phyloP scores from a whole-genome alignment of 1,284 basidiomycete species.

The Boletellus sp. region DNA sequence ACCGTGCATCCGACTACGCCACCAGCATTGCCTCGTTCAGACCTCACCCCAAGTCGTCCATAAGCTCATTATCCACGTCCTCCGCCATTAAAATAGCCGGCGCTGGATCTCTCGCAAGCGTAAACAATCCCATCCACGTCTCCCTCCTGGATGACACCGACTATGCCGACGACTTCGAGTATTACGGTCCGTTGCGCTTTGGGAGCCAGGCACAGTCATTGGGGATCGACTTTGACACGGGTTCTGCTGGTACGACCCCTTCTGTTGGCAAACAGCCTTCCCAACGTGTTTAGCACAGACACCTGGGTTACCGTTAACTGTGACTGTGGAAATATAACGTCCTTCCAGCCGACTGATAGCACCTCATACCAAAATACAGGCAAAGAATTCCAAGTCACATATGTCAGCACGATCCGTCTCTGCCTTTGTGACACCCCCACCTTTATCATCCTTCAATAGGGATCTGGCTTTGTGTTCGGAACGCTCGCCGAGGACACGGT shows the following conservation, averaged over 20 bases:
- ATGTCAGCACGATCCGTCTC: slow-evolving; percentile 43
- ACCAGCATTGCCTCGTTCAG: slow-evolving; percentile 5
- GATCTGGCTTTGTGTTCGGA: slow-evolving; percentile 47
- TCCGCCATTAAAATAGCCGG: not conserved
- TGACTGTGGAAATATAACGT: slow-evolving; percentile 34
- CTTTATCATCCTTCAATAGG: slow-evolving; percentile 34
- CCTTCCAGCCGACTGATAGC: slow-evolving; percentile 40
- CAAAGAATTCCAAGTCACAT: slow-evolving; percentile 46
- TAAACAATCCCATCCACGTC: not conserved
- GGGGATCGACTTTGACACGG: slow-evolving; percentile 55
- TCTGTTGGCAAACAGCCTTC: not conserved
- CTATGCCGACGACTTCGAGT: slow-evolving; percentile 42
- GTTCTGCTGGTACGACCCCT: slow-evolving; percentile 39
- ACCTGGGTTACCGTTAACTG: slow-evolving; percentile 51
- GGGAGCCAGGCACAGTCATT: slow-evolving; percentile 47
- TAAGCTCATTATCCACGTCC: not conserved
- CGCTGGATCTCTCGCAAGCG: not conserved
- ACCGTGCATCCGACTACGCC: slow-evolving; percentile 20
- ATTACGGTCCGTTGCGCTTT: slow-evolving; percentile 46
- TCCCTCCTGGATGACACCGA: slow-evolving; percentile 24
- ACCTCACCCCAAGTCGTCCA: not conserved
- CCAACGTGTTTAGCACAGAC: slow-evolving; percentile 28
- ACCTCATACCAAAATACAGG: slow-evolving; percentile 37
- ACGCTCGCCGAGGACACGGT: slow-evolving; percentile 47
- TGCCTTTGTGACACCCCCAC: slow-evolving; percentile 13